A percentile compares a stretch with the other conserved stretches of the same genome.
Evolutionary conservation across 1,284 basidiomycete genomes (phyloP).

Genomic region (Schizopora paradoxa): DNA sequence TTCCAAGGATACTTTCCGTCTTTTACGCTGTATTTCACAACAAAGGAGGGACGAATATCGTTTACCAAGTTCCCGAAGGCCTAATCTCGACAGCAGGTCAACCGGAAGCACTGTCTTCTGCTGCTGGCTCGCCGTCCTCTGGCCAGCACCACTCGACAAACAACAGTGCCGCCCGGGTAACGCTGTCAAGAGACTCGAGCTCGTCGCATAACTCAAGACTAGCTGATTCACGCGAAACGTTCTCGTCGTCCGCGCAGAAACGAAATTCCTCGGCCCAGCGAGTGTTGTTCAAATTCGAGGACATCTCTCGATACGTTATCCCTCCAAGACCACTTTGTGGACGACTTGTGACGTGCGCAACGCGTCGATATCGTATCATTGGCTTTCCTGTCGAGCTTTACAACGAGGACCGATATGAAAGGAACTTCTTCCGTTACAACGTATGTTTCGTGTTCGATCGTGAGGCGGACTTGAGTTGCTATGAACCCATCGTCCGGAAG

Average conservation of each 20-base stretch:
- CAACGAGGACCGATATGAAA: conserved; percentile 58
- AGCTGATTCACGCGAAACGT: conserved; percentile 12
- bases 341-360: conserved; percentile 77
- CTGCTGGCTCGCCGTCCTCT: conserved; percentile 39
- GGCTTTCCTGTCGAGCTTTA: conserved; percentile 81
- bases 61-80: conserved; percentile 87
- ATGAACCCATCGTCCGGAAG: conserved; percentile 95
- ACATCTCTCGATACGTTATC: conserved; percentile 92
- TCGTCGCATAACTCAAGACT: conserved; percentile 12
- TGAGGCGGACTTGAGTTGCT: conserved; percentile 85
- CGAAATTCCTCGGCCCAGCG: conserved; percentile 42
- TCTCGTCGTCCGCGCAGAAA: conserved; percentile 31
- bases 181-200: conserved; percentile 15
- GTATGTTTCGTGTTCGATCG: conserved; percentile 95
- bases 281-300: conserved; percentile 83
- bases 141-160: conserved; percentile 36
- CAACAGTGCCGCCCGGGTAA: conserved; percentile 24
- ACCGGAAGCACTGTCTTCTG: too few species aligned
- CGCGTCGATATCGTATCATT: conserved; percentile 73
- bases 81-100: conserved; percentile 53
- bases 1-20: conserved; percentile 78
- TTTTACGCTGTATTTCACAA: conserved; percentile 88
- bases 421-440: conserved; percentile 93
- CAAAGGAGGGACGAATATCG: conserved; percentile 76
- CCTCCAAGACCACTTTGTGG: conserved; percentile 85